phyloP scores from a whole-genome alignment of 2,329 filamentous ascomycete species.

The Cadophora gregata region DNA sequence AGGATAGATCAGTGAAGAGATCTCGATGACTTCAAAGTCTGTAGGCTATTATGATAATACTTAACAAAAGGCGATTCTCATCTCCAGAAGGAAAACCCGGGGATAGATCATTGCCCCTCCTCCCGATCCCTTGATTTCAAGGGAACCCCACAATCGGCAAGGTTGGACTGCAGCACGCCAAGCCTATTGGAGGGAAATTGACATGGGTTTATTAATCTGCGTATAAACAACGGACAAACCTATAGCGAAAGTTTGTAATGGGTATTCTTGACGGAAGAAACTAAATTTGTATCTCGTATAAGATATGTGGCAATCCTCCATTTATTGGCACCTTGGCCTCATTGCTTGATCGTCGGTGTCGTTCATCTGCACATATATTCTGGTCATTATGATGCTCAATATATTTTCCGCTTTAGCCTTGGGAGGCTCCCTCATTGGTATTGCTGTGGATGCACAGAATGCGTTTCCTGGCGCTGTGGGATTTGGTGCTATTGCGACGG shows the following conservation, averaged over 20 bases:
- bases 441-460: background rate
- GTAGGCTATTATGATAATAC: too few relatives aligned
- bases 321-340: background rate
- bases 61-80: too few relatives aligned
- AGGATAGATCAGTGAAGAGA: too few relatives aligned
- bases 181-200: background rate
- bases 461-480: conserved; percentile 56
- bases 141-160: background rate
- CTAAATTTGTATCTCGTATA: background rate
- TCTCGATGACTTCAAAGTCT: too few relatives aligned
- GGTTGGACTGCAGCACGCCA: background rate
- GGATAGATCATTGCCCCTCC: background rate
- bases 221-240: background rate
- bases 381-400: background rate
- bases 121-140: background rate
- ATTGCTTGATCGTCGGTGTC: background rate
- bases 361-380: background rate
- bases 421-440: background rate
- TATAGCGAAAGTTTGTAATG: background rate
- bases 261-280: background rate
- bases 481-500: conserved; percentile 53
- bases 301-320: background rate
- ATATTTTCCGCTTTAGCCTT: background rate
- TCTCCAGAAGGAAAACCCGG: too few relatives aligned
- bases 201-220: background rate